A percentile compares a stretch with the other conserved stretches of the same genome.
Evolutionary conservation across 192 early-diverging fungal genomes (phyloP).

Genomic region (Backusella mclennaniae): DNA sequence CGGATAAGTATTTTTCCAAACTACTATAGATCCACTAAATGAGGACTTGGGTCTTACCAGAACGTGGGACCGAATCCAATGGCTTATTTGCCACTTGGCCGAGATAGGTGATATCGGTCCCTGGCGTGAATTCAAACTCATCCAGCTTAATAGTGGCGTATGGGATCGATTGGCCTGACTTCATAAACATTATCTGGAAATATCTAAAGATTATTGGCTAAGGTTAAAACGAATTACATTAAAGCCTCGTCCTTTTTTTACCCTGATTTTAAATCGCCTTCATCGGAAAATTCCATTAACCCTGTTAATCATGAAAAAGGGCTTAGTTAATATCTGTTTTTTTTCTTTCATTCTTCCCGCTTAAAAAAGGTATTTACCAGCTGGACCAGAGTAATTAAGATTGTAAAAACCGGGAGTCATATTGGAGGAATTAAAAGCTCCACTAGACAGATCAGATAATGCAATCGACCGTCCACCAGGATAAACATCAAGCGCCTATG

Average conservation of each 20-base stretch:
- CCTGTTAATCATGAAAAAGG: slow-evolving; percentile 8
- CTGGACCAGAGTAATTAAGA: slow-evolving; percentile 45
- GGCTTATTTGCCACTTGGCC: slow-evolving; percentile 33
- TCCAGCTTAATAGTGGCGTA: slow-evolving; percentile 39
- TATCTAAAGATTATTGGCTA: slow-evolving; percentile 30
- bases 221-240: neutral
- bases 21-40: neutral
- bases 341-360: neutral
- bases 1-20: neutral
- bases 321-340: neutral
- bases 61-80: slow-evolving; percentile 11
- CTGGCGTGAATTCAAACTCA: slow-evolving; percentile 29
- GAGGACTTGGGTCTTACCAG: neutral
- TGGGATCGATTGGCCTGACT: slow-evolving; percentile 27
- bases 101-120: slow-evolving; percentile 31
- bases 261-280: neutral
- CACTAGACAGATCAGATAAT: slow-evolving; percentile 5
- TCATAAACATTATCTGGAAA: slow-evolving; percentile 40
- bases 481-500: slow-evolving; percentile 23
- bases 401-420: slow-evolving; percentile 39
- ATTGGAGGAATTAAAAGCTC: slow-evolving; percentile 29
- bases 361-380: slow-evolving; percentile 20
- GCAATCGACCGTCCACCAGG: slow-evolving; percentile 22
- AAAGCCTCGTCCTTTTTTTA: neutral
- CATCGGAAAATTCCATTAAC: slow-evolving; percentile 13